Evolutionary conservation across 495 filamentous ascomycete species (phyloP).

Genomic region (Lophiotrema nucula): DNA sequence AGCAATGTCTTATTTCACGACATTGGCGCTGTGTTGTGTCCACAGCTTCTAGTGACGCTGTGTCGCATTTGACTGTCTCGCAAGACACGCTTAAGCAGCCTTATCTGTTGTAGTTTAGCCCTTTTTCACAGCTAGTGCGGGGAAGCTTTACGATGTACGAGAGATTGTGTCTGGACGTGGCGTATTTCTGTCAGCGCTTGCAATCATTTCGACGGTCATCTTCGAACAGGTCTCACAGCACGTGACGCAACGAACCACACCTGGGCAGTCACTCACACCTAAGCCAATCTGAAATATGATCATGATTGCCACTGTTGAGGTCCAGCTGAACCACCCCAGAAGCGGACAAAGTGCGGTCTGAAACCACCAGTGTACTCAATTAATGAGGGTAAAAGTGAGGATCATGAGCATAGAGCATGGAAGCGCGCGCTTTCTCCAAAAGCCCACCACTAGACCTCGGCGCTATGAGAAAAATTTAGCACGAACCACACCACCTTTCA

Average conservation of each 20-base stretch:
- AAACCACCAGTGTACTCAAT: not conserved
- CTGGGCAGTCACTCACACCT: not conserved
- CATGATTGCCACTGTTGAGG: not conserved
- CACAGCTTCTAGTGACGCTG: too few species aligned
- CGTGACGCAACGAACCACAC: not conserved
- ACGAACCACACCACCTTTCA: not conserved
- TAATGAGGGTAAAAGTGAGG: not conserved
- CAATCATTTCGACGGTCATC: not conserved
- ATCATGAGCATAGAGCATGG: not conserved
- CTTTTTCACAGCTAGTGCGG: not conserved
- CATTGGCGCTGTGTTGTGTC: too few species aligned
- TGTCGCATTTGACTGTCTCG: too few species aligned
- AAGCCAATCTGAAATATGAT: not conserved
- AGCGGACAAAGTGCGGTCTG: not conserved
- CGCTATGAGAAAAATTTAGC: not conserved
- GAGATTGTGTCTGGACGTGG: not conserved
- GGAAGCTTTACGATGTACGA: not conserved
- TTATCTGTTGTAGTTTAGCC: not conserved
- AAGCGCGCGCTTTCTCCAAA: constrained; percentile 2
- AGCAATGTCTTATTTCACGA: too few species aligned
- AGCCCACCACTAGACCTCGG: not conserved
- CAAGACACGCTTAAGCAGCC: too few species aligned
- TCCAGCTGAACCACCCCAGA: not conserved
- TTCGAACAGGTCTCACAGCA: not conserved
- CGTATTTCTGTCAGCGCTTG: not conserved